Conservation (phyloP, 2,329 filamentous ascomycete genomes). For the Penicillium sp. region DNA sequence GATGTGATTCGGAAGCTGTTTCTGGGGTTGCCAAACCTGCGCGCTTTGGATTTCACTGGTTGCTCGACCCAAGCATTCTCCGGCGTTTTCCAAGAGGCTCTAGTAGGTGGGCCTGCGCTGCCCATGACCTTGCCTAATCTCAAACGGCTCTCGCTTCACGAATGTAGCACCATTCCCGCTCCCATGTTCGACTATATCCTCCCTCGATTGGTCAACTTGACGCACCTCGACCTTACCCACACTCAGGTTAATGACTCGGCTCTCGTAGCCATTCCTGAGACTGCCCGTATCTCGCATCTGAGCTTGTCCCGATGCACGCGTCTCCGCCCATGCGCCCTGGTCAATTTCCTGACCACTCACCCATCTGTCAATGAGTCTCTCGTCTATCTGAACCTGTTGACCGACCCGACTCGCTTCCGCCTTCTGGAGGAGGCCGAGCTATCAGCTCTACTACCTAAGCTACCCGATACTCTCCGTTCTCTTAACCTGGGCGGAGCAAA, state of each 20-base stretch:
- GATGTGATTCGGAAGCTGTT: slow-evolving; percentile 70
- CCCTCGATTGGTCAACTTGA: slow-evolving; percentile 67
- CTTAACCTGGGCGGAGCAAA: slow-evolving; percentile 74
- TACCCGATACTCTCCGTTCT: slow-evolving; percentile 68
- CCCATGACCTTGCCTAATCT: slow-evolving; percentile 59
- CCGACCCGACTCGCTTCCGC: slow-evolving; percentile 70
- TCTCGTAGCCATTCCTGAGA: slow-evolving; percentile 67
- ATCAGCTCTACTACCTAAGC: slow-evolving; percentile 60
- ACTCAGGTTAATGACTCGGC: slow-evolving; percentile 73
- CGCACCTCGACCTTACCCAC: slow-evolving; percentile 76
- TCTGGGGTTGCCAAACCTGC: slow-evolving; percentile 61
- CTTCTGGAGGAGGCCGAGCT: slow-evolving; percentile 67
- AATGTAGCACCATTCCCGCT: slow-evolving; percentile 69
- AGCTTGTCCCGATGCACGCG: slow-evolving; percentile 74
- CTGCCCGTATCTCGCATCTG: slow-evolving; percentile 71
- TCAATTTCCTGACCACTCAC: slow-evolving; percentile 69
- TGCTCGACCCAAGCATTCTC: slow-evolving; percentile 69
- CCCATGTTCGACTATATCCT: slow-evolving; percentile 67
- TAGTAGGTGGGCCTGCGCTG: slow-evolving; percentile 48
- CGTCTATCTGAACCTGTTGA: slow-evolving; percentile 70
- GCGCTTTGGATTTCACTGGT: slow-evolving; percentile 73
- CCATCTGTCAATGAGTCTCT: slow-evolving; percentile 65
- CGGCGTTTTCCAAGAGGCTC: slow-evolving; percentile 59
- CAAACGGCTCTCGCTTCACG: slow-evolving; percentile 71
- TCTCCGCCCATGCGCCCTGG: slow-evolving; percentile 64